Evolutionary conservation across 306 rosid genomes (phyloP).

Genomic region (Quillaja saponaria): DNA sequence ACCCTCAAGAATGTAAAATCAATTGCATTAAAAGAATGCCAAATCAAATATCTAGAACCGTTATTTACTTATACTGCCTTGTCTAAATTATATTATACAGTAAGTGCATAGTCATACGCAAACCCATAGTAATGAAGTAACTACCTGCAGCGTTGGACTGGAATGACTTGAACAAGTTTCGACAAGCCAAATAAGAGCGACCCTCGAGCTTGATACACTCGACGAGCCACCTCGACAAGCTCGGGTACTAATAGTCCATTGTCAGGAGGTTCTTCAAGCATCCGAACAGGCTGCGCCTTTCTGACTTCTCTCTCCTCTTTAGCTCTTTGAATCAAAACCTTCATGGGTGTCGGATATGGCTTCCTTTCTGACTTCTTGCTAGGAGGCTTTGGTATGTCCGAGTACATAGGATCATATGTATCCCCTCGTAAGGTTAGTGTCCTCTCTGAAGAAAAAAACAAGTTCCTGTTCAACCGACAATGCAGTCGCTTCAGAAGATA

Average conservation of each 20-base stretch:
- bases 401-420: slow-evolving; percentile 37
- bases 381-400: slow-evolving; percentile 60
- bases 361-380: slow-evolving; percentile 60
- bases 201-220: slow-evolving; percentile 56
- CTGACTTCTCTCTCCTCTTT: slow-evolving; percentile 62
- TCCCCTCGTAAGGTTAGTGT: slow-evolving; percentile 8
- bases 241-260: slow-evolving; percentile 82
- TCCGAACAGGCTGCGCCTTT: slow-evolving; percentile 59
- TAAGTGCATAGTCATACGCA: too few relatives aligned
- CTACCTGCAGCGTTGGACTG: slow-evolving; percentile 41
- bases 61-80: too few relatives aligned
- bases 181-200: slow-evolving; percentile 51
- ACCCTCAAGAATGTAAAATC: too few relatives aligned
- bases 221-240: slow-evolving; percentile 61
- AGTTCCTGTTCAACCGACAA: slow-evolving; percentile 20
- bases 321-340: slow-evolving; percentile 63
- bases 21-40: too few relatives aligned
- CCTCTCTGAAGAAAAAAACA: slow-evolving; percentile 36
- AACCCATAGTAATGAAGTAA: neutral
- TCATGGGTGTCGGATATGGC: slow-evolving; percentile 76
- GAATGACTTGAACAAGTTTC: slow-evolving; percentile 51
- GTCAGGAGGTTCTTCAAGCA: slow-evolving; percentile 63
- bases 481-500: slow-evolving; percentile 30
- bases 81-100: too few relatives aligned
- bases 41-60: too few relatives aligned